Evolutionary conservation across 2,329 filamentous ascomycete genomes (phyloP).

Genomic region (Beauveria scarabaeidicola): DNA sequence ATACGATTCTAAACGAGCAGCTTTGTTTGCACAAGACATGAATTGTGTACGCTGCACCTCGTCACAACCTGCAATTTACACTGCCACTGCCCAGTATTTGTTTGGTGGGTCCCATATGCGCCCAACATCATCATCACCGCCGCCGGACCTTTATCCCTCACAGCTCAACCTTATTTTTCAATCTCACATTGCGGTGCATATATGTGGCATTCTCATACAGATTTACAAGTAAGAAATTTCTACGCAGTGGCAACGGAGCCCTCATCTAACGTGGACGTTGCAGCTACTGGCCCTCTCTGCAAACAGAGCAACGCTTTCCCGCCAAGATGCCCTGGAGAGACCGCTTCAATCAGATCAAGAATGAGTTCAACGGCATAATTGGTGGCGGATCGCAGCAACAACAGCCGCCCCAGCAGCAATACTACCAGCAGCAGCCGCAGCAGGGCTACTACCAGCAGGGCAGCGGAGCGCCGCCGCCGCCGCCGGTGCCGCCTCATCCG

Average conservation of each 20-base stretch:
- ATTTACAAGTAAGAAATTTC: background rate
- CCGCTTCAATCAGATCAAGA: conserved; percentile 30
- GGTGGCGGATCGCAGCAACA: conserved; percentile 16
- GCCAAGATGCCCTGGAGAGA: conserved; percentile 28
- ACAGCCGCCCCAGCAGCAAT: conserved; percentile 18
- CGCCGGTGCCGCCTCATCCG: conserved; percentile 13
- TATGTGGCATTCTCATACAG: background rate
- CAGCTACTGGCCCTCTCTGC: background rate
- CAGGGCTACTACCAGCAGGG: conserved; percentile 9
- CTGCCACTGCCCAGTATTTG: conserved; percentile 6
- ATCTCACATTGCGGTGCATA: background rate
- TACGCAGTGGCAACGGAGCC: background rate
- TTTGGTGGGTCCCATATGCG: background rate
- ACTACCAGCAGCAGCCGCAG: conserved; percentile 14
- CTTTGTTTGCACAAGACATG: background rate
- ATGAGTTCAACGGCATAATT: conserved; percentile 28
- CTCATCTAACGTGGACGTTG: background rate
- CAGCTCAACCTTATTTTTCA: background rate
- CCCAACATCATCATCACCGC: background rate
- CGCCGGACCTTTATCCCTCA: background rate
- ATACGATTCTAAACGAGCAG: background rate
- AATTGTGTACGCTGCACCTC: background rate
- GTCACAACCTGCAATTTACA: background rate
- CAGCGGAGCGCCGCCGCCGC: conserved; percentile 2
- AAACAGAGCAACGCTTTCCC: background rate